Evolutionary conservation across 805 yeast genomes (phyloP), one percentile per base, ranked within the genome.

Genomic region (Nakazawaea laoshanensis): DNA sequence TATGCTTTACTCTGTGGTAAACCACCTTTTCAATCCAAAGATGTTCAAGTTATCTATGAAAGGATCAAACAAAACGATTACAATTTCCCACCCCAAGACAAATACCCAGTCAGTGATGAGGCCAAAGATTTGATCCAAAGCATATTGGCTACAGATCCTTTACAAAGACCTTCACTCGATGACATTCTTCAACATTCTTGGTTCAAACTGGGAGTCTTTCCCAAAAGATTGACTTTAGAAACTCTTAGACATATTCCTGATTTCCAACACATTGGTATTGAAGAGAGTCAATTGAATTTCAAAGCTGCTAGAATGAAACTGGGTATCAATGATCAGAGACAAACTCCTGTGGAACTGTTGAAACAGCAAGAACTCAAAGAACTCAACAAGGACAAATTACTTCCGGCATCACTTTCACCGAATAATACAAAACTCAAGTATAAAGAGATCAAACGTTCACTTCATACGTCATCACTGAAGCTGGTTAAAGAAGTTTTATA

Each of bases 1-100:
- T 92, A 79, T 52, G 96, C 98, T 7, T 69, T 92, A 58, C 65
- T 92, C 32, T 67, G 82, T 38, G 97, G 97, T 23, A 87, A 86
- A 55, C 98, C 99, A 10, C 99, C 99, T 1, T 92, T 92, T 63
- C 99, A 92, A 61, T 85, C 95, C 23, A 85, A 86, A 50, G 96
- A 88, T 53, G 96, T 92, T 29, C 79, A 86, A 47, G 74, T 80
- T 36, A 92, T 92, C 43, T 92, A 92, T 59, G 94, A 86, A 50
- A 73, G 95, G 59, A 92, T 92, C 53, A 86, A 87, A 55, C 67
- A 70, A 37, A 78, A 80, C 38, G 94, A 86, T 40, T 86, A 76
- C 52, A 57, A 59, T 24, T 89, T 88, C 56, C 98, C 97, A 13
- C 63, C 61, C 13, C 79, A 75, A 37, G 67, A 67, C 42, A 73